Conservation (phyloP, 1,139 yeast genomes). For the Saccharomyces hybrid region DNA sequence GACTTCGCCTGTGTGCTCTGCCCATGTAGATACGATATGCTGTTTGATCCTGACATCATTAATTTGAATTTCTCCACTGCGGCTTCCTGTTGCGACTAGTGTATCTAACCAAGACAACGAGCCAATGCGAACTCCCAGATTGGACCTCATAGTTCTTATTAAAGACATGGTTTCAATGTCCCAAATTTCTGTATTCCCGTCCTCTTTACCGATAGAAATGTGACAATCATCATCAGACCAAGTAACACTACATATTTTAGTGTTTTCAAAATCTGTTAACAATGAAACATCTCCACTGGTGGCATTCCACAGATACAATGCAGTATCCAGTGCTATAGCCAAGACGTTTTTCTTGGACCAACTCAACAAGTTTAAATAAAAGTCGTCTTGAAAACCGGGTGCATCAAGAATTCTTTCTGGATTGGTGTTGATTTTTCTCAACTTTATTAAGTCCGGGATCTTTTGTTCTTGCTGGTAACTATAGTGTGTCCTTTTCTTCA, state of each 20-base stretch:
- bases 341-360: constrained; percentile 83
- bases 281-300: constrained; percentile 70
- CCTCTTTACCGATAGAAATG: constrained; percentile 74
- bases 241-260: constrained; percentile 59
- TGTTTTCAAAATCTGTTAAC: constrained; percentile 40
- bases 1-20: constrained; percentile 77
- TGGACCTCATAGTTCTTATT: constrained; percentile 69
- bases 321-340: constrained; percentile 82
- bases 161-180: constrained; percentile 74
- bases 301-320: constrained; percentile 92
- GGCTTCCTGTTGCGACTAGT: constrained; percentile 71
- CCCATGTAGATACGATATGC: constrained; percentile 57
- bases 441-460: constrained; percentile 30
- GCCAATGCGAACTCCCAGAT: constrained; percentile 68
- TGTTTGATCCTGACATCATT: constrained; percentile 88
- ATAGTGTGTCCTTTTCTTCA: constrained; percentile 28
- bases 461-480: constrained; percentile 16
- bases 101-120: constrained; percentile 84
- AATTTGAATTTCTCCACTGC: constrained; percentile 77
- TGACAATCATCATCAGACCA: constrained; percentile 95
- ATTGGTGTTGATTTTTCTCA: constrained; percentile 71
- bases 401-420: constrained; percentile 96
- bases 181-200: constrained; percentile 89
- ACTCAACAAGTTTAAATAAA: too few species aligned
- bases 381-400: constrained; percentile 90